Percentiles rank a stretch among this genome's conserved stretches.
phyloP scores from a whole-genome alignment of 257 asterid species.

The Catharanthus roseus region DNA sequence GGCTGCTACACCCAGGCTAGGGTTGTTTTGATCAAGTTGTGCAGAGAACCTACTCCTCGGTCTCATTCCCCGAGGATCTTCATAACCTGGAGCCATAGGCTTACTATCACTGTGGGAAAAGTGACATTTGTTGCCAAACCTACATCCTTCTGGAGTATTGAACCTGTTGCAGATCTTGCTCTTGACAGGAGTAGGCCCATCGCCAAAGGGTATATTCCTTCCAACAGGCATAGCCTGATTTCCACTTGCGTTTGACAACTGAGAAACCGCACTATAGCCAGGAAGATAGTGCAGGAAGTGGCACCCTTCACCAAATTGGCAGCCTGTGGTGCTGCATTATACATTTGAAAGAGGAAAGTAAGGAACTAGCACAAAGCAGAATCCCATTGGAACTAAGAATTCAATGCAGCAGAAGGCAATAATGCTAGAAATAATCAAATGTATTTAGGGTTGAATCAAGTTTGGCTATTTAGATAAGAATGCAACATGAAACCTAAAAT shows the following conservation, averaged over 20 bases:
- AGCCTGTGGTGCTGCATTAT: conserved; percentile 59
- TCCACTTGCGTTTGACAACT: conserved; percentile 45
- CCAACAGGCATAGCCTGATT: conserved; percentile 37
- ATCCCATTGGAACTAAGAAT: background rate
- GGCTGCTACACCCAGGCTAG: conserved; percentile 34
- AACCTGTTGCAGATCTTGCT: conserved; percentile 68
- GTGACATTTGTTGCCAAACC: conserved; percentile 80
- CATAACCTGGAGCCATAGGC: conserved; percentile 35
- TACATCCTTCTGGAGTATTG: conserved; percentile 81
- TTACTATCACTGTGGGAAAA: conserved; percentile 89
- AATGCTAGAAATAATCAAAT: background rate
- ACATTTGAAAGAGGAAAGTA: conserved; percentile 3
- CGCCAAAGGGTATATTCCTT: conserved; percentile 34
- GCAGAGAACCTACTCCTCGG: conserved; percentile 19
- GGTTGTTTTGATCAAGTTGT: conserved; percentile 11
- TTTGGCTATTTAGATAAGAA: background rate
- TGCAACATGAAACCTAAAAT: background rate
- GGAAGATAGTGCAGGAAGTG: conserved; percentile 84
- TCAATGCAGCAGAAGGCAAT: background rate
- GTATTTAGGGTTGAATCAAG: background rate
- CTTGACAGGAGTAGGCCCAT: conserved; percentile 54
- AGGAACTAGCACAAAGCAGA: background rate
- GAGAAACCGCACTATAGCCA: conserved; percentile 74
- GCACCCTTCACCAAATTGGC: conserved; percentile 70
- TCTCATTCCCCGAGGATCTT: conserved; percentile 48